Conservation (phyloP, 2,329 filamentous ascomycete species). For the Colletotrichum horii region DNA sequence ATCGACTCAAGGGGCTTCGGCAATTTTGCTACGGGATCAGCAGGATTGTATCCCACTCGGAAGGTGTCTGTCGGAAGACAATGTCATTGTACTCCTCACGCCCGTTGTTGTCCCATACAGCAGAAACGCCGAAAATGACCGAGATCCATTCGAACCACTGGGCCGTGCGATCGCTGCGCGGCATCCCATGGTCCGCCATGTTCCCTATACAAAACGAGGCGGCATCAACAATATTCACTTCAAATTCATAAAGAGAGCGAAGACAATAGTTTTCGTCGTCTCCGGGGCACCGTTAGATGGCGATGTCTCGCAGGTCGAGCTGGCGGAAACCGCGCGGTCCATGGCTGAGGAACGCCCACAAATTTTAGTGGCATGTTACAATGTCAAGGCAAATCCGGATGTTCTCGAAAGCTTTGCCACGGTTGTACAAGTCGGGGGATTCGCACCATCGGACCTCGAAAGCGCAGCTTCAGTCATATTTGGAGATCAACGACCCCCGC, state of each 20-base stretch:
- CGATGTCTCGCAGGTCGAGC: constrained; percentile 56
- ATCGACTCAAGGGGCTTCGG: not conserved
- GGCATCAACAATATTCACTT: constrained; percentile 70
- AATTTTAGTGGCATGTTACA: constrained; percentile 58
- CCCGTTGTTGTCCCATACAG: constrained; percentile 56
- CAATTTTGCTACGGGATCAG: constrained; percentile 44
- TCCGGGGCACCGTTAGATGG: constrained; percentile 51
- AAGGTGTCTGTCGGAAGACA: constrained; percentile 49
- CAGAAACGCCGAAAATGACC: constrained; percentile 43
- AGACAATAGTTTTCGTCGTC: constrained; percentile 66
- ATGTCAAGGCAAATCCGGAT: constrained; percentile 40
- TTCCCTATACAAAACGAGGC: constrained; percentile 69
- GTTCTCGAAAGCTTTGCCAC: constrained; percentile 53
- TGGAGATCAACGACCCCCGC: constrained; percentile 32
- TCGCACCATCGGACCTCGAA: constrained; percentile 51
- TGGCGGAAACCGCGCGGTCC: constrained; percentile 50
- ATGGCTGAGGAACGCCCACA: constrained; percentile 54
- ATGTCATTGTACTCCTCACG: constrained; percentile 66
- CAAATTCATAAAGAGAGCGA: constrained; percentile 65
- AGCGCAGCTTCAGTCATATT: constrained; percentile 58
- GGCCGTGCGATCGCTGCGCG: constrained; percentile 66
- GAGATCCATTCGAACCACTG: constrained; percentile 76
- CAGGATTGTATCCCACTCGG: constrained; percentile 53
- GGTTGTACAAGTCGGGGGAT: constrained; percentile 54
- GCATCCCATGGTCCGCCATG: constrained; percentile 69